phyloP scores from a whole-genome alignment of 306 rosid genomes.

The Cicer yamashitae region DNA sequence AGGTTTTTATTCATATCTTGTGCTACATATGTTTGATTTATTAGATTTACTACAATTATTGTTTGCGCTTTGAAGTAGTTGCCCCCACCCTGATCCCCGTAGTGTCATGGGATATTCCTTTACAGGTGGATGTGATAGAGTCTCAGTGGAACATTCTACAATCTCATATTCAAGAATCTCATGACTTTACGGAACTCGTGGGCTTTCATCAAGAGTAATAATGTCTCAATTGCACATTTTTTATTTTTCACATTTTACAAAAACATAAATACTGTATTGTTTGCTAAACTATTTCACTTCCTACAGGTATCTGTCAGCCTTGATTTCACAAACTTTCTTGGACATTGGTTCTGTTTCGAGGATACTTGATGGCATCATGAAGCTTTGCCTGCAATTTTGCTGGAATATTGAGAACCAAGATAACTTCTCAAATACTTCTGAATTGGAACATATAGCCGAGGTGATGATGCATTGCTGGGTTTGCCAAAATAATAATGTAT shows the following conservation, averaged over 20 bases:
- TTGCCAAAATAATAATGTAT: slow-evolving; percentile 23
- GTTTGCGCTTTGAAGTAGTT: background rate
- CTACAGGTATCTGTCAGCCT: slow-evolving; percentile 82
- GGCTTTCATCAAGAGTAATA: slow-evolving; percentile 89
- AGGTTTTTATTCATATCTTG: slow-evolving; percentile 57
- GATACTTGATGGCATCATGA: slow-evolving; percentile 94
- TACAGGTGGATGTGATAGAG: slow-evolving; percentile 96
- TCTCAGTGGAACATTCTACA: slow-evolving; percentile 96
- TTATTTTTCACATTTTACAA: slow-evolving; percentile 26
- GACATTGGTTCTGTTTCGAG: slow-evolving; percentile 98
- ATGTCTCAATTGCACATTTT: slow-evolving; percentile 36
- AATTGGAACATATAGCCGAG: slow-evolving; percentile 90
- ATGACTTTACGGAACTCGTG: slow-evolving; percentile 88
- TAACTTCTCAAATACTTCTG: slow-evolving; percentile 72
- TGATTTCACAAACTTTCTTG: slow-evolving; percentile 93
- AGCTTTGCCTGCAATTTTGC: slow-evolving; percentile 94
- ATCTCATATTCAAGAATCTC: slow-evolving; percentile 89
- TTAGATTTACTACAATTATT: slow-evolving; percentile 7
- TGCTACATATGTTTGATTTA: slow-evolving; percentile 26
- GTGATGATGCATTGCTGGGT: slow-evolving; percentile 49
- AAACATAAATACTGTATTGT: slow-evolving; percentile 7
- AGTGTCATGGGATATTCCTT: slow-evolving; percentile 28
- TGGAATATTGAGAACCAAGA: slow-evolving; percentile 93
- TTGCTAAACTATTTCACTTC: slow-evolving; percentile 22
- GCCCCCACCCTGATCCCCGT: background rate